phyloP scores from a whole-genome alignment of 1,284 basidiomycete genomes.

The Rhodotorula sp. region DNA sequence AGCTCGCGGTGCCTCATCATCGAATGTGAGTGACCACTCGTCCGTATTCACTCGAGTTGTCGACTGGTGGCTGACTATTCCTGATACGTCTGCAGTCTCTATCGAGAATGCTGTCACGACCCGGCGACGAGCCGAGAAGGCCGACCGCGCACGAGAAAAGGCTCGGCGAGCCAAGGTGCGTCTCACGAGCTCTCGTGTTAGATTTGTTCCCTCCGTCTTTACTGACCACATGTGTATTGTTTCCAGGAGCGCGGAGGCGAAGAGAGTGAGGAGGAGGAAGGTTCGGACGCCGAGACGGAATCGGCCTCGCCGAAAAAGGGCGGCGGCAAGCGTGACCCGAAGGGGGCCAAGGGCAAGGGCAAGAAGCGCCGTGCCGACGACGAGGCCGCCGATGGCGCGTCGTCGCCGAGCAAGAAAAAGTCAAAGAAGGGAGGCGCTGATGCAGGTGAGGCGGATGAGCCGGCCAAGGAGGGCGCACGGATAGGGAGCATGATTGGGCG shows the following conservation, averaged over 20 bases:
- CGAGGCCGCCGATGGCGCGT: background rate
- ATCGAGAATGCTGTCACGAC: slow-evolving; percentile 85
- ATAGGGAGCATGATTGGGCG: slow-evolving; percentile 31
- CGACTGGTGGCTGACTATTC: background rate
- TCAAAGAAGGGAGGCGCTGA: slow-evolving; percentile 11
- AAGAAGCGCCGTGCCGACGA: slow-evolving; percentile 23
- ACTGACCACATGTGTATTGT: background rate
- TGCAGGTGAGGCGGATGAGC: slow-evolving; percentile 1
- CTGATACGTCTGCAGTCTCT: slow-evolving; percentile 54
- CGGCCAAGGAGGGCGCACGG: slow-evolving; percentile 14
- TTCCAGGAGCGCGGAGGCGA: slow-evolving; percentile 8
- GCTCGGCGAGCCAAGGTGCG: slow-evolving; percentile 32
- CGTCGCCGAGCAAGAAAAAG: slow-evolving; percentile 18
- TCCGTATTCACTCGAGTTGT: background rate
- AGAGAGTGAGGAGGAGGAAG: slow-evolving; percentile 12
- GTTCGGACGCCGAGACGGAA: background rate
- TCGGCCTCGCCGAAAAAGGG: slow-evolving; percentile 14
- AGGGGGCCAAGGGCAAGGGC: slow-evolving; percentile 29
- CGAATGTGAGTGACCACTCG: slow-evolving; percentile 57
- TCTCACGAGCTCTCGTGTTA: no score
- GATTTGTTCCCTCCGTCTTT: no score
- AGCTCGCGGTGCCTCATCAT: slow-evolving; percentile 68
- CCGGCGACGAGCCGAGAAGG: slow-evolving; percentile 42
- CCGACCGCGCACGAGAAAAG: slow-evolving; percentile 33
- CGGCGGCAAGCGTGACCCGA: slow-evolving; percentile 1